Base-by-base conservation (phyloP, 495 filamentous ascomycete genomes). In the Penicillium bialowiezense region DNA sequence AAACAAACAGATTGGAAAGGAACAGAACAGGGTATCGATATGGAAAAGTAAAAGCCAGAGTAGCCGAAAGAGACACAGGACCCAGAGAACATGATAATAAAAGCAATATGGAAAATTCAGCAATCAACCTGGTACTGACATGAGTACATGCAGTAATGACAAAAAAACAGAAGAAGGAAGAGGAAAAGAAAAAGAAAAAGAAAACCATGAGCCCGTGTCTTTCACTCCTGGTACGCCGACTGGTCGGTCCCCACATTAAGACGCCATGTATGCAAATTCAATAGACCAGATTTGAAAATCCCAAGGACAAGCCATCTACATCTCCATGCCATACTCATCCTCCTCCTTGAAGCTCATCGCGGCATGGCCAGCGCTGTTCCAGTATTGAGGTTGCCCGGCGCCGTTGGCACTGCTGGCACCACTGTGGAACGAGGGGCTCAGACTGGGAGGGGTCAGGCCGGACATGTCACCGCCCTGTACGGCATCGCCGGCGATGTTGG, bases 261-360 rank as follows among this genome's bases (percentile, higher is more conserved):
- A 71, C 71, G 71, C 71, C 71, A 53, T 54, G 59, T 68, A 72
- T 71, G 68, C 65, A 70, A 65, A 63, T 52, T 58, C 58, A 54
- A 54, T 51, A 41, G 24, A 38, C 35, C 44, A 39, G 18, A 32
- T 38, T 31, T 33, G 45, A 48, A 40, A 21, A 35, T 20, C 51
- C n/a, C 45, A 43, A 41, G 17, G 6, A 31, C 19, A 36, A 41
- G 24, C 32, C 48, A 34, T 35, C 70, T 62, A 84, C 67, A 86
- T 80, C 53, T 95, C 89, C 90, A 93, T 93, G 43, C 77, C 77
- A 52, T 87, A 90, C 60, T 92, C 89, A 54, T 95, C 91, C 64
- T 96, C 91, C 60, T 95, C 91, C 65, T 95, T 96, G 72, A 96
- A 91, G 60, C 78, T 79, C 60, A 87, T 82, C 20, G 76, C 81